Base-by-base conservation (phyloP, 1,284 basidiomycete genomes). In the Cryptococcus sp. region DNA sequence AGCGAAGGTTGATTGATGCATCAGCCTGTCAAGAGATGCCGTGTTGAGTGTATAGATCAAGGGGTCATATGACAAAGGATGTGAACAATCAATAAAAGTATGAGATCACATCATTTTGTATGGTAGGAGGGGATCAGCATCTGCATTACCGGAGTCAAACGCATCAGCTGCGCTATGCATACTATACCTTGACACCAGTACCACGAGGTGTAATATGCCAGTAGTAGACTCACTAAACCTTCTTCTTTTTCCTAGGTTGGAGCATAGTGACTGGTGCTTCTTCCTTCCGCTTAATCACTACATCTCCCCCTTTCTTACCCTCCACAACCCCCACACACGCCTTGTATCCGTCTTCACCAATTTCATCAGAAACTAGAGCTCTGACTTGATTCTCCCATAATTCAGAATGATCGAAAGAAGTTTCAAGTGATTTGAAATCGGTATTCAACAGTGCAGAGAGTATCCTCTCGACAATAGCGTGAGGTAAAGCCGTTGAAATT, bases 341-440 rank as follows among this genome's bases (percentile, higher is more conserved):
- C 10, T 50, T 37, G 63, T 63, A 69, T 3, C 59, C 63, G 5
- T 50, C 49, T 36, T 56, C 52, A n/a, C 71, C 72, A 9, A 74
- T 56, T 48, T 74, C 73, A 21, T 59, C 64, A 1, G 31, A 44
- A 5, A 73, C 63, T 13, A 75, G 62, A 7, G 57, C 55, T 25
- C 57, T 47, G 2, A 88, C 84, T 11, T 83, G 77, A 22, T 78
- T 78, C 66, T 88, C 83, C 59, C 91, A 77, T 32, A 82, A 80
- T 60, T 82, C 82, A 14, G 88, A 89, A 7, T 83, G 85, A 55
- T 82, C 81, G 48, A 82, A 70, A 9, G 85, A 81, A 48, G 82
- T 80, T 49, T 84, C 83, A 5, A 73, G 69, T 1, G 81, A 84
- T 31, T 83, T 83, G 71, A 91, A 93, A 66, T 91, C 89, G 60